Conservation (phyloP, 805 yeast genomes). For the Diddensiella santjacobensis region DNA sequence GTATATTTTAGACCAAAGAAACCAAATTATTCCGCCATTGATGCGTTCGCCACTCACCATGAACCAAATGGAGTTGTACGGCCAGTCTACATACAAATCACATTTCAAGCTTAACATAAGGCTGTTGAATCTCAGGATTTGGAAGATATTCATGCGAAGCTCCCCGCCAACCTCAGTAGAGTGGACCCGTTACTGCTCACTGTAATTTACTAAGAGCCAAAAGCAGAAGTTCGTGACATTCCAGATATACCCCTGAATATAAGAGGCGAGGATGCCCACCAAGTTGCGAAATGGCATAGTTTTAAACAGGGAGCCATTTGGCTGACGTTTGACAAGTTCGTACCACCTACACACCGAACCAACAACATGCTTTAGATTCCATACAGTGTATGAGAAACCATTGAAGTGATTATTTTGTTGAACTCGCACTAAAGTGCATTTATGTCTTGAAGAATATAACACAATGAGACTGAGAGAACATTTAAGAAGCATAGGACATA, state of each 20-base stretch:
- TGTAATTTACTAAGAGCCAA: background rate
- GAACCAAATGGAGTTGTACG: background rate
- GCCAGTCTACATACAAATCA: background rate
- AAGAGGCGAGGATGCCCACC: background rate
- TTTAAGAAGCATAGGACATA: too few relatives aligned
- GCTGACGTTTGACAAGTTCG: background rate
- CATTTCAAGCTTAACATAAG: background rate
- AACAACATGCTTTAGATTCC: background rate
- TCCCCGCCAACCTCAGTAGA: background rate
- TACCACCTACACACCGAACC: background rate
- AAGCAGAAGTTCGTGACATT: too few relatives aligned
- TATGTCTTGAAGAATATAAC: too few relatives aligned
- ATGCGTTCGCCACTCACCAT: background rate
- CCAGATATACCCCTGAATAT: background rate
- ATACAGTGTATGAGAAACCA: too few relatives aligned
- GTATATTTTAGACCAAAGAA: background rate
- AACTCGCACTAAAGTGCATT: too few relatives aligned
- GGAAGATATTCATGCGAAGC: background rate
- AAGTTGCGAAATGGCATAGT: background rate
- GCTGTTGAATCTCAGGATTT: background rate
- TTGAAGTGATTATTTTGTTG: too few relatives aligned
- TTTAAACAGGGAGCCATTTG: background rate
- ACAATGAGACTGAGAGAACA: too few relatives aligned
- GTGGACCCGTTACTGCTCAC: background rate
- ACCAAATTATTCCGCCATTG: background rate